phyloP scores from a whole-genome alignment of 1,284 basidiomycete genomes.

The Ganoderma leucocontextum region DNA sequence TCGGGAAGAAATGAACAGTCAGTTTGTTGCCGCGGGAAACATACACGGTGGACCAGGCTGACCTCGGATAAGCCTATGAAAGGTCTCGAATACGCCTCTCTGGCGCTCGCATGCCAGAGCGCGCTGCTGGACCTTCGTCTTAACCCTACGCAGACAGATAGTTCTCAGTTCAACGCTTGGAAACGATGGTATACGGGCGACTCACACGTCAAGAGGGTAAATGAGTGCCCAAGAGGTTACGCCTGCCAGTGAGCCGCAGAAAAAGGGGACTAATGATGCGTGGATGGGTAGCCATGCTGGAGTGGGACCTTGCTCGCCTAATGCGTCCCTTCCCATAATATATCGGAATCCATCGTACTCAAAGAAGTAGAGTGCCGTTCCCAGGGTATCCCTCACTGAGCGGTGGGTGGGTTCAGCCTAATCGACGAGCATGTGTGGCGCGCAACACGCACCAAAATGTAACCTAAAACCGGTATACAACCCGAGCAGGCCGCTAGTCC shows the following conservation, averaged over 20 bases:
- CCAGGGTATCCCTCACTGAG: slow-evolving; percentile 80
- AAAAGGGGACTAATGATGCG: slow-evolving; percentile 79
- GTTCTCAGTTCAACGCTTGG: neutral
- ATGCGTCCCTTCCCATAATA: slow-evolving; percentile 69
- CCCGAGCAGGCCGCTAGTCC: slow-evolving; percentile 70
- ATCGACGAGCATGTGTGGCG: neutral
- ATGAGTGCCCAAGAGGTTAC: slow-evolving; percentile 88
- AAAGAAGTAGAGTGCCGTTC: slow-evolving; percentile 87
- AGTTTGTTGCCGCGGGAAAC: neutral
- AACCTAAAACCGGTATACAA: slow-evolving; percentile 87
- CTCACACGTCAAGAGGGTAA: slow-evolving; percentile 85
- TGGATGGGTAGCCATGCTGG: slow-evolving; percentile 84
- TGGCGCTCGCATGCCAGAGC: slow-evolving; percentile 80
- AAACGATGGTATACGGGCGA: slow-evolving; percentile 20
- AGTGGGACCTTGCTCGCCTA: slow-evolving; percentile 78
- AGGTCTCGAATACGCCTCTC: slow-evolving; percentile 75
- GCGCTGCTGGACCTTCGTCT: slow-evolving; percentile 92
- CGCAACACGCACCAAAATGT: slow-evolving; percentile 65
- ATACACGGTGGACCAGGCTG: slow-evolving; percentile 23
- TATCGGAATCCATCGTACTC: slow-evolving; percentile 89
- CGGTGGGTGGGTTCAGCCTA: slow-evolving; percentile 7
- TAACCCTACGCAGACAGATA: slow-evolving; percentile 64
- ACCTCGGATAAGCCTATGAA: slow-evolving; percentile 82
- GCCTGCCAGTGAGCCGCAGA: slow-evolving; percentile 85
- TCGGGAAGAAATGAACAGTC: slow-evolving; percentile 6